Evolutionary conservation across 1,139 yeast species (phyloP).

Genomic region (Hemisphaericaspora xylofermentans): DNA sequence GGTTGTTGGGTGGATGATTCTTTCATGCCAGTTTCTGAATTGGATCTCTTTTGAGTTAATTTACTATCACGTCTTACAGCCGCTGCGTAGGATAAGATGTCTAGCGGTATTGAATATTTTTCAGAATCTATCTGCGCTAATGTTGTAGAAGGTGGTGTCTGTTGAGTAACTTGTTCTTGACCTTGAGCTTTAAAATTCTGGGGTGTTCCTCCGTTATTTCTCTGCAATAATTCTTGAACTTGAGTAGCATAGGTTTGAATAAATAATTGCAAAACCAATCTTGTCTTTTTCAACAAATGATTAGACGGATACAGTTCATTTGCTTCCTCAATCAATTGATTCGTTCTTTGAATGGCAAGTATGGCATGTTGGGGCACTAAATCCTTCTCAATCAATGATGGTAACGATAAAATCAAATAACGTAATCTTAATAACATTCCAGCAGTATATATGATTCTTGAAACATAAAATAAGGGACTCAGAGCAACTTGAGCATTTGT

Average conservation of each 20-base stretch:
- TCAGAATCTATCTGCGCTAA: constrained; percentile 1
- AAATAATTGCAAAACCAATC: constrained; percentile 55
- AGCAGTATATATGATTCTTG: constrained; percentile 66
- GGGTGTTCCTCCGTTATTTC: constrained; percentile 27
- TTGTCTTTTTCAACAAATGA: constrained; percentile 50
- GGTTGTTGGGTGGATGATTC: constrained; percentile 3
- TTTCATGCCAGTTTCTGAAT: constrained; percentile 4
- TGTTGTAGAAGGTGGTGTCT: constrained; percentile 3
- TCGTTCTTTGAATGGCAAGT: constrained; percentile 41
- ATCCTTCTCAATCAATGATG: constrained; percentile 48
- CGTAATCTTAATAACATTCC: constrained; percentile 64
- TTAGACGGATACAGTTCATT: constrained; percentile 44
- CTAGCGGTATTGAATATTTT: constrained; percentile 25
- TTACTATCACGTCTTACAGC: constrained; percentile 18
- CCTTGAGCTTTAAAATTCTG: constrained; percentile 20
- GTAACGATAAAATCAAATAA: constrained; percentile 54
- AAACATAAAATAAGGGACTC: constrained; percentile 61
- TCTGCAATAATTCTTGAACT: constrained; percentile 35
- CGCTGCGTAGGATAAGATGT: constrained; percentile 40
- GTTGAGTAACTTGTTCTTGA: background rate
- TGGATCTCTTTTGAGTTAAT: constrained; percentile 1
- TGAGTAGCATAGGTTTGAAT: constrained; percentile 61
- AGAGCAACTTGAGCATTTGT: constrained; percentile 46
- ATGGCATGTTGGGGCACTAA: constrained; percentile 53
- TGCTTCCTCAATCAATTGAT: constrained; percentile 38